These are phyloP conservation scores for Populus alba DNA, from an alignment of 345 rosid genomes.

Conservation along the genomic window DNA sequence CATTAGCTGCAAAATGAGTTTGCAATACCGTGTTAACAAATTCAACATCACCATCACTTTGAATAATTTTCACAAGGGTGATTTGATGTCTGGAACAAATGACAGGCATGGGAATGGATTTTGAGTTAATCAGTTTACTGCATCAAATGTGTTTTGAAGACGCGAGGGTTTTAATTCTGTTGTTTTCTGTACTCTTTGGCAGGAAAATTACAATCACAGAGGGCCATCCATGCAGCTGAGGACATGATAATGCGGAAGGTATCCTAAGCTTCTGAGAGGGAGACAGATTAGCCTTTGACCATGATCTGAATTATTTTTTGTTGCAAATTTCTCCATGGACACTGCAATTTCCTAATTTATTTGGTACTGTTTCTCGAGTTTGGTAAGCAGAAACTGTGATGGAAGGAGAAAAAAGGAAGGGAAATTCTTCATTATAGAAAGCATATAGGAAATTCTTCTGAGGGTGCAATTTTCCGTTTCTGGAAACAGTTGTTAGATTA, in stretches of 20 bases:
- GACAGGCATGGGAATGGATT: no score
- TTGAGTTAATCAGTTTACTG: no score
- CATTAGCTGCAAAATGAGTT: no score
- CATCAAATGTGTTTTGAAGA: no score
- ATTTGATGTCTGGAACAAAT: no score
- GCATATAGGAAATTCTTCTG: slow-evolving; percentile 28
- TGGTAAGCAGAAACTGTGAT: slow-evolving; percentile 18
- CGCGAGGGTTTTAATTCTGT: neutral
- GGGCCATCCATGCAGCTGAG: slow-evolving; percentile 83
- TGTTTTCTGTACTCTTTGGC: slow-evolving; percentile 11
- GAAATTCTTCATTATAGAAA: slow-evolving; percentile 17
- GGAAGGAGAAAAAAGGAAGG: slow-evolving; percentile 3
- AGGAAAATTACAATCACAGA: slow-evolving; percentile 93
- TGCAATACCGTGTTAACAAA: no score
- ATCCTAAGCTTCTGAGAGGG: slow-evolving; percentile 74
- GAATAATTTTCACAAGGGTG: no score
- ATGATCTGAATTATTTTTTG: slow-evolving; percentile 12
- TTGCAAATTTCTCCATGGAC: slow-evolving; percentile 11
- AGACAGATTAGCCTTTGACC: slow-evolving; percentile 42
- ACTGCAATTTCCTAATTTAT: slow-evolving; percentile 9
- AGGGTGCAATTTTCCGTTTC: slow-evolving; percentile 10
- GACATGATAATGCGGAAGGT: slow-evolving; percentile 93
- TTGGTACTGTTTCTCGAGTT: slow-evolving; percentile 8
- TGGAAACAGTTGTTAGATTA: slow-evolving; percentile 12
- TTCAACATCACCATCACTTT: no score